Percentiles rank a stretch among this genome's conserved stretches.
These are phyloP conservation scores for Aspergillus melleus DNA, from an alignment of 2,329 filamentous ascomycete species.

Conservation along the genomic window DNA sequence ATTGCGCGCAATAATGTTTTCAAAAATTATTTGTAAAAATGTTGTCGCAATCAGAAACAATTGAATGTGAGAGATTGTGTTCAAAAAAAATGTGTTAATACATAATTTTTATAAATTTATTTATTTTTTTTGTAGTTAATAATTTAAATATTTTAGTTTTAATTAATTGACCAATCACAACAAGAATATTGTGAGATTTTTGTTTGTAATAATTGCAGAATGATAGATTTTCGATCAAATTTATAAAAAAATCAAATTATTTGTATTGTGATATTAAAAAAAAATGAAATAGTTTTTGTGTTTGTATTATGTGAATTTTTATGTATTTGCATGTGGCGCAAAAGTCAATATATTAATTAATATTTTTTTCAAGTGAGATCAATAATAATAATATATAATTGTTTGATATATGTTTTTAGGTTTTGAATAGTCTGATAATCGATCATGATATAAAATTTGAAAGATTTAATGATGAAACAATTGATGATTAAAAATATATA, in stretches of 20 bases:
- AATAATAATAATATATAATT: neutral
- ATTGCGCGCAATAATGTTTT: neutral
- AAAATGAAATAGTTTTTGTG: conserved; percentile 2
- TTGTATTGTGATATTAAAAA: conserved; percentile 1
- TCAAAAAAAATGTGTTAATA: neutral
- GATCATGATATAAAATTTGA: neutral
- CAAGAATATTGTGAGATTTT: neutral
- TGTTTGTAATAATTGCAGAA: neutral
- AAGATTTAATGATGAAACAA: neutral
- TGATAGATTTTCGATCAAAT: neutral
- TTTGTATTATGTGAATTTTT: neutral
- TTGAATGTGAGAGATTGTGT: neutral
- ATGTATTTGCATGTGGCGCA: conserved; percentile 1
- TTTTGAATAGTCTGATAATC: neutral
- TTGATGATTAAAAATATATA: neutral
- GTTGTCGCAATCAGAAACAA: neutral
- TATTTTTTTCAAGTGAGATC: no score
- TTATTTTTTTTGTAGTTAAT: neutral
- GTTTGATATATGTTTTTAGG: neutral
- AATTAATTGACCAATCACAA: neutral
- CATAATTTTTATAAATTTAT: no score
- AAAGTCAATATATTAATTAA: neutral
- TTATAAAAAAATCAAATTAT: neutral
- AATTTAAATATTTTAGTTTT: neutral
- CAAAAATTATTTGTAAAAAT: neutral